phyloP scores from a whole-genome alignment of 1,139 yeast species.

The Lodderomyces theae region DNA sequence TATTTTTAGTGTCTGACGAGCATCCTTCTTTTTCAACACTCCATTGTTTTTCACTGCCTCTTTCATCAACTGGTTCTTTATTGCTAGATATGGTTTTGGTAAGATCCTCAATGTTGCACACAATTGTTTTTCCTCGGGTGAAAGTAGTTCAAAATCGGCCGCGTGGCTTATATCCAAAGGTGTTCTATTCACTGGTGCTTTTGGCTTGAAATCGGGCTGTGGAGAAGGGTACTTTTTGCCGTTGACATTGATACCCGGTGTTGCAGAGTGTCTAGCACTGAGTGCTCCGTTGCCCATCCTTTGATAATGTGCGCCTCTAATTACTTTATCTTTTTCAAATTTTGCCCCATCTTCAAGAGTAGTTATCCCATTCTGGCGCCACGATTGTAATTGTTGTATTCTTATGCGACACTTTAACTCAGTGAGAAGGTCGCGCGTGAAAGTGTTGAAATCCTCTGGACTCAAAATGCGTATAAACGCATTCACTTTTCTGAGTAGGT shows the following conservation, averaged over 20 bases:
- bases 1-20: slow-evolving; percentile 76
- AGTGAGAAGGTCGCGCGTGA: slow-evolving; percentile 66
- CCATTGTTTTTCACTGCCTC: slow-evolving; percentile 88
- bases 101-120: slow-evolving; percentile 80
- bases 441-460: slow-evolving; percentile 73
- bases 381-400: slow-evolving; percentile 86
- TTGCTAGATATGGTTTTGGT: slow-evolving; percentile 92
- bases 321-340: slow-evolving; percentile 83
- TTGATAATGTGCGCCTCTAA: slow-evolving; percentile 57
- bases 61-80: slow-evolving; percentile 86
- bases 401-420: slow-evolving; percentile 79
- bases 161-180: slow-evolving; percentile 78
- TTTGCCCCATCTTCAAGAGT: slow-evolving; percentile 79
- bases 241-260: slow-evolving; percentile 14
- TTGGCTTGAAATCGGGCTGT: slow-evolving; percentile 38
- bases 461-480: slow-evolving; percentile 81
- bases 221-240: slow-evolving; percentile 26
- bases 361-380: slow-evolving; percentile 87
- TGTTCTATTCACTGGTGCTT: slow-evolving; percentile 39
- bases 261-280: slow-evolving; percentile 26
- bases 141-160: slow-evolving; percentile 76
- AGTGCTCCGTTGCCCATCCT: slow-evolving; percentile 51
- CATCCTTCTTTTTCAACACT: slow-evolving; percentile 72
- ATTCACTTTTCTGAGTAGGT: slow-evolving; percentile 67
- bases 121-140: slow-evolving; percentile 80